Evolutionary conservation across 257 asterid genomes (phyloP), one percentile per base, ranked within the genome.

Genomic region (Primulina huaijiensis): DNA sequence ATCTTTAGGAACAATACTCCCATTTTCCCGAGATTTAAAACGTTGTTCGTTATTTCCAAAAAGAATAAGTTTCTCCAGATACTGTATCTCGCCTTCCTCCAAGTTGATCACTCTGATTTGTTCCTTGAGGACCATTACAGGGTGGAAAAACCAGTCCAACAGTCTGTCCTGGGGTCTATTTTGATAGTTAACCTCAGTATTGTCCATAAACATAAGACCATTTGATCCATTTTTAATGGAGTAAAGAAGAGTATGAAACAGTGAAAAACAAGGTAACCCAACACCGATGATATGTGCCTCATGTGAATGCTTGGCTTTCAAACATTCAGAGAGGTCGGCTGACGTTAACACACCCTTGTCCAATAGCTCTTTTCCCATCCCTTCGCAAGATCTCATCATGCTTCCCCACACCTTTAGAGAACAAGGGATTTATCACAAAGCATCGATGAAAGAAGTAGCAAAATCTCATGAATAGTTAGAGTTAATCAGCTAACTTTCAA

Each of bases 91-190:
- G 19, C 89, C 83, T 67, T 93, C 91, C 79, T 88, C 94, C 77
- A 93, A 72, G 5, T 40, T 79, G 37, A 90, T 77, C 76, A 62
- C 95, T 74, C 87, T 77, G 59, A 93, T 78, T 82, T 90, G 96
- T 77, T 90, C 99, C 66, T 93, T 93, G 43, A 93, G 90, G 63
- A 90, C 90, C 84, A 93, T 69, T 35, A 89, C 59, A 0, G 99
- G 99, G 50, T 93, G 89, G 65, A 90, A 93, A 75, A 93, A 91
- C 97, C 97, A 90, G 75, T 93, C 99, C 77, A 89, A 34, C 40
- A 90, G 72, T 69, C 92, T 84, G 80, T 91, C 95, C 38, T 86
- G 96, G 5, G 99, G 99, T 65, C 96, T 79, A 69, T 90, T 93
- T 60, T 86, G 81, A 70, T 86, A 81, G 68, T 86, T 93, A 35